Evolutionary conservation across 306 rosid species (phyloP), one percentile per base, ranked within the genome.

Genomic region (Sphenostylis stenocarpa): DNA sequence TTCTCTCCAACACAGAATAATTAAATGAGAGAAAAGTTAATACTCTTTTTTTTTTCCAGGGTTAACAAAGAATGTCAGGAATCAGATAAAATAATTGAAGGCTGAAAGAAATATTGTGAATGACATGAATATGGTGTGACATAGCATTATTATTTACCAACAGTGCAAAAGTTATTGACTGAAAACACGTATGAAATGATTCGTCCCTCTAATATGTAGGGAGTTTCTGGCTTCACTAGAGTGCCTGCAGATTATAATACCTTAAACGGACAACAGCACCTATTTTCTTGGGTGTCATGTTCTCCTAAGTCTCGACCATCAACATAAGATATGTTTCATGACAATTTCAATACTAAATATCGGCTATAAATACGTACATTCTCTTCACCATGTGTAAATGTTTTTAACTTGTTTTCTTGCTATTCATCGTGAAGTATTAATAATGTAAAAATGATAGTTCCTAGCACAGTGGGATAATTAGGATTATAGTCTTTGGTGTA

Each of bases 261-360:
- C 58, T 72, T 60, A 47, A 77, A 78, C 28, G 19, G 83, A 80
- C 79, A 72, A 19, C 13, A 64, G 3, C 10, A 20, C 39, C 26
- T 73, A 43, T 47, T 68, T n/a, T 48, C 65, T 68, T 81, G 43
- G 60, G 61, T 36, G 19, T 28, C 28, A 55, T 76, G 82, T 82
- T 82, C 74, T 81, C 73, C 75, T 9, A 4, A 49, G n/a, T 69
- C 44, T 75, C 67, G 77, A 81, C 70, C 80, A 48, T 34, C 57
- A 36, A 61, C 67, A 69, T 28, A 69, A 64, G 26, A 39, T 57
- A 34, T 36, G 76, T 36, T 77, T 61, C 76, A 56, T 47, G 48
- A 29, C 64, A 66, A 33, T 16, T 45, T 73, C 24, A 81, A 7
- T 47, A 24, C 56, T 15, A 67, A n/a, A 29, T 19, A 19, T 38